These are phyloP conservation scores for Coemansia sp. DNA, from an alignment of 192 early-diverging fungal genomes.

Conservation along the genomic window DNA sequence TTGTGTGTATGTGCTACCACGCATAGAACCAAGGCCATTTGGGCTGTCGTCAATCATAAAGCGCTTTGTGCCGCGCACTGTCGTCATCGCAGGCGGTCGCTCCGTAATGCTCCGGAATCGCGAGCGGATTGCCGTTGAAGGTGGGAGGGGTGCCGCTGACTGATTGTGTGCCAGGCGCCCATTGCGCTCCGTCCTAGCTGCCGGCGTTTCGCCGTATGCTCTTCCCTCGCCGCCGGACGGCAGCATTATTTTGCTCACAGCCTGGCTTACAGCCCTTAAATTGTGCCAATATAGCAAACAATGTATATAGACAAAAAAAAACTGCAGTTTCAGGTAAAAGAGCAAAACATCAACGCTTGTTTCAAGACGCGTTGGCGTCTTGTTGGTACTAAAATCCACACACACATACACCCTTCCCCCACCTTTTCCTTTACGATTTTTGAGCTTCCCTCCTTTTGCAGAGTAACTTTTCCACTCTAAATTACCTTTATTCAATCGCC, in stretches of 20 bases:
- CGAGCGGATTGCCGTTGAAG: constrained; percentile 45
- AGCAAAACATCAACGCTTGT: not conserved
- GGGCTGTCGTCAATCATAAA: constrained; percentile 32
- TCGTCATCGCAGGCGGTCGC: not conserved
- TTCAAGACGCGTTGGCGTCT: not conserved
- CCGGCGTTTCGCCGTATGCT: constrained; percentile 14
- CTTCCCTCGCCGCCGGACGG: constrained; percentile 13
- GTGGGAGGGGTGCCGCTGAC: constrained; percentile 14
- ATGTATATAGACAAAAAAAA: not conserved
- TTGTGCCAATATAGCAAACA: not conserved
- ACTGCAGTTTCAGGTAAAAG: not conserved
- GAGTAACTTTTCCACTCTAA: not conserved
- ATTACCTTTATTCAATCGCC: not conserved
- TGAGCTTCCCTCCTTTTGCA: too few species aligned
- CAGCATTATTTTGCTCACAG: constrained; percentile 8
- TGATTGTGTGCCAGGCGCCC: constrained; percentile 1
- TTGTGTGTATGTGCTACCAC: not conserved
- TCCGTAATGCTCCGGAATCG: constrained; percentile 30
- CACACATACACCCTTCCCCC: not conserved
- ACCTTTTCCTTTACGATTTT: too few species aligned
- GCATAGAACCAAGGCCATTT: not conserved
- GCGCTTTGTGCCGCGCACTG: constrained; percentile 32
- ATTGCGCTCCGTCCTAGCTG: constrained; percentile 2
- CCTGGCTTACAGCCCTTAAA: constrained; percentile 1
- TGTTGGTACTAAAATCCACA: not conserved